Percentiles rank a stretch among this genome's conserved stretches.
Evolutionary conservation across 2,329 filamentous ascomycete genomes (phyloP).

Genomic region (Pseudogymnoascus sp.): DNA sequence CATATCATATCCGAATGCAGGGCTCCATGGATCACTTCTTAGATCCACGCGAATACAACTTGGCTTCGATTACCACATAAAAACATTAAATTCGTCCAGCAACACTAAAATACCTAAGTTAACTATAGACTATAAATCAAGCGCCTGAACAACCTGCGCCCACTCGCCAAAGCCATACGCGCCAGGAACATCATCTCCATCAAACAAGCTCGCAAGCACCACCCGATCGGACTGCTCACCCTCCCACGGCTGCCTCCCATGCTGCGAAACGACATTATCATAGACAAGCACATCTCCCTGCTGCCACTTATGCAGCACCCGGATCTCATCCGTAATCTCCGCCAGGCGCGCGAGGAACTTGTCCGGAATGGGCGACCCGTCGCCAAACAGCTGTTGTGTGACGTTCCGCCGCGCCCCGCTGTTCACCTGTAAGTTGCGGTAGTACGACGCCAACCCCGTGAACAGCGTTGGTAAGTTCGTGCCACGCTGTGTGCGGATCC

Average conservation of each 20-base stretch:
- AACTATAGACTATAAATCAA: slow-evolving; percentile 23
- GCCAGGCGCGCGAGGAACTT: slow-evolving; percentile 34
- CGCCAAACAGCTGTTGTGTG: slow-evolving; percentile 35
- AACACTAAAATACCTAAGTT: neutral
- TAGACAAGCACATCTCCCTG: slow-evolving; percentile 39
- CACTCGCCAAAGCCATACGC: slow-evolving; percentile 34
- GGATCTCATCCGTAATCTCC: slow-evolving; percentile 39
- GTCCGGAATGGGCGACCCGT: slow-evolving; percentile 39
- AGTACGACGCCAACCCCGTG: slow-evolving; percentile 38
- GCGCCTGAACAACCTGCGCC: slow-evolving; percentile 38
- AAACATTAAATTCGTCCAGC: neutral
- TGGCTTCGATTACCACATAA: neutral
- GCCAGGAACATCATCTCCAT: slow-evolving; percentile 34
- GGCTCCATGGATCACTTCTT: neutral
- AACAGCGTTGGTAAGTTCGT: slow-evolving; percentile 39
- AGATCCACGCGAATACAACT: neutral
- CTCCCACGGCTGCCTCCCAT: slow-evolving; percentile 40
- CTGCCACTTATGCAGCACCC: slow-evolving; percentile 40
- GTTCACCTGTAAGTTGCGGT: slow-evolving; percentile 28
- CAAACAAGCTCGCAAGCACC: slow-evolving; percentile 39
- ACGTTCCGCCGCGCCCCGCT: slow-evolving; percentile 24
- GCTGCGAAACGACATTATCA: slow-evolving; percentile 41
- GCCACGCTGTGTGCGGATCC: slow-evolving; percentile 37
- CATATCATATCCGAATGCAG: neutral
- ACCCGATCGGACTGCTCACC: slow-evolving; percentile 38